Evolutionary conservation across 106 monocot species (phyloP), one percentile per base, ranked within the genome.

Genomic region (Acorus gramineus): DNA sequence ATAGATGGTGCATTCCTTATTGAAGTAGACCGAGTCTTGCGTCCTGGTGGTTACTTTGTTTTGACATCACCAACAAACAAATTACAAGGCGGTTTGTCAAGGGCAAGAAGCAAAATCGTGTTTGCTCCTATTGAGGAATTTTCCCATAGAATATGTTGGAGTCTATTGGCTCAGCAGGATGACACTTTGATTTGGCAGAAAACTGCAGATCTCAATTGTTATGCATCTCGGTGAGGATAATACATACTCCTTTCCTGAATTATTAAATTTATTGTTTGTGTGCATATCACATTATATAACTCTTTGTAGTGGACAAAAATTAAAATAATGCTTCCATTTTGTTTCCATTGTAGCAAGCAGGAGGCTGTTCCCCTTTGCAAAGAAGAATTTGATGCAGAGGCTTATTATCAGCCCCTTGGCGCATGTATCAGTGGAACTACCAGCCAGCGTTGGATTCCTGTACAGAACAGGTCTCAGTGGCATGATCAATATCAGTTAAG

Each of bases 131-230:
- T 59, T 48, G 71, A 77, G 42, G 71, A 71, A 67, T 71, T 77
- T 62, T 65, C 77, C 45, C 70, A 66, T 43, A 71, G 66, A 54
- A 66, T 77, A 0, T 77, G 77, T 62, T 77, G 77, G 71, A 77
- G 55, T 61, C 50, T 77, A 49, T 65, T 77, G 54, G 66, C 66
- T 49, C 71, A 77, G 60, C 77, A 71, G 56, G 77, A 77, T 55
- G 66, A 71, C 49, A 77, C 77, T 42, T 66, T 71, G 54, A 71
- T 77, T 59, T 71, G 71, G 77, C 77, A 77, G 66, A 77, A 77
- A 61, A 71, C 77, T 8, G 2, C 71, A 60, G 77, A 77, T 62
- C 11, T 62, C 56, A 56, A 46, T 47, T 77, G 71, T 46, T 77
- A 71, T 71, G 52, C 66, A 55, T 71, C 77, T 71, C 71, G 71